Evolutionary conservation across 208 protist species (phyloP).

Genomic region (Crithidia thermophila): DNA sequence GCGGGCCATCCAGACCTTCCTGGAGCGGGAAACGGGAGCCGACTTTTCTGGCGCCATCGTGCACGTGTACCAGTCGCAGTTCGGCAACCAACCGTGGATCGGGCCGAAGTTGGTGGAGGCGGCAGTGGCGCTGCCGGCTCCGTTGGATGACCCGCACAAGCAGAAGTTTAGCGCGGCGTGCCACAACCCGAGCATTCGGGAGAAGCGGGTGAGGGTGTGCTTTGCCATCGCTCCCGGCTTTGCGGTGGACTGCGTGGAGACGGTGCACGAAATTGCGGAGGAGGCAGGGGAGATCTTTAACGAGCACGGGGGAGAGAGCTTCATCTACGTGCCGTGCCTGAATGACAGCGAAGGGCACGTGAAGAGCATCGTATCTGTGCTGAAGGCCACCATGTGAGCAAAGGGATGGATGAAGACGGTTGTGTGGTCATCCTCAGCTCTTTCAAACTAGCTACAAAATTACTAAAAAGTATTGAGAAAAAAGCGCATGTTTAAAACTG

Average conservation of each 20-base stretch:
- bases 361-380: slow-evolving; percentile 13
- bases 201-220: slow-evolving; percentile 18
- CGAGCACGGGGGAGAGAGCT: slow-evolving; percentile 26
- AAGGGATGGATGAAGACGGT: not conserved
- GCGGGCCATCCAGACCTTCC: not conserved
- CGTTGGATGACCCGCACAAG: not conserved
- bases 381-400: slow-evolving; percentile 6
- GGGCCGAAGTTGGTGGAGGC: slow-evolving; percentile 36
- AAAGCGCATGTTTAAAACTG: no score
- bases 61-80: slow-evolving; percentile 55
- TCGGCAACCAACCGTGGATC: slow-evolving; percentile 54
- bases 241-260: slow-evolving; percentile 55
- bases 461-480: not conserved
- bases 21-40: slow-evolving; percentile 12
- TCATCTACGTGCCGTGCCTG: slow-evolving; percentile 40
- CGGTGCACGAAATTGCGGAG: slow-evolving; percentile 34
- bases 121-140: slow-evolving; percentile 19
- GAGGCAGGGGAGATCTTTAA: slow-evolving; percentile 35
- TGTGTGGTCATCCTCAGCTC: not conserved
- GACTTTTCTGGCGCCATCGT: slow-evolving; percentile 19
- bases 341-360: slow-evolving; percentile 42
- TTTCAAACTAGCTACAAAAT: not conserved
- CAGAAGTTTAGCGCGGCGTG: slow-evolving; percentile 16
- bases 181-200: slow-evolving; percentile 3
- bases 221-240: slow-evolving; percentile 43